Evolutionary conservation across 805 yeast species (phyloP).

Genomic region (Wickerhamiella cacticola): DNA sequence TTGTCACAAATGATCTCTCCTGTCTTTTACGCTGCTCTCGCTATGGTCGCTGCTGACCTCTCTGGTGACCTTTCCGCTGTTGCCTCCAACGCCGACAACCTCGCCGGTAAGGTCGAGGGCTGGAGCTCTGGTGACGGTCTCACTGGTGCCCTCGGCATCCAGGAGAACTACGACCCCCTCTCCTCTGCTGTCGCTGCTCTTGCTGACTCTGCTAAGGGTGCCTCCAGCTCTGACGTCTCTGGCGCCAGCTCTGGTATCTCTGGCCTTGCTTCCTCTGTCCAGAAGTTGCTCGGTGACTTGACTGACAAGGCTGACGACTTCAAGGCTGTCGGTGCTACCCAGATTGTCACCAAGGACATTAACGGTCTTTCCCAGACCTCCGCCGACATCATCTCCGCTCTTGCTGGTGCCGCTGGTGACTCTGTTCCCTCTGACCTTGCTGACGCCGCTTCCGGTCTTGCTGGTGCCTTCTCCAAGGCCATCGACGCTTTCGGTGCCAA

Average conservation of each 20-base stretch:
- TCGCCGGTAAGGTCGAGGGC: conserved; percentile 14
- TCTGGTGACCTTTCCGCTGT: conserved; percentile 4
- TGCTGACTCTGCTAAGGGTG: conserved; percentile 8
- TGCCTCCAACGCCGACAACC: conserved; percentile 42
- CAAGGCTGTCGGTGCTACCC: conserved; percentile 17
- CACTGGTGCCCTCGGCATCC: conserved; percentile 25
- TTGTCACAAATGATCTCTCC: conserved; percentile 4
- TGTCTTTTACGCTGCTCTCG: conserved; percentile 6
- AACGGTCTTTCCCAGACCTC: conserved; percentile 13
- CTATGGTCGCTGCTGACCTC: conserved; percentile 11
- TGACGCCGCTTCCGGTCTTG: not conserved
- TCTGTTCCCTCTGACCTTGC: not conserved
- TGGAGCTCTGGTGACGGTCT: conserved; percentile 21
- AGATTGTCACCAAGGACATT: conserved; percentile 18
- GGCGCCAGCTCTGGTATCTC: not conserved
- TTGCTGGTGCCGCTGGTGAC: conserved; percentile 9
- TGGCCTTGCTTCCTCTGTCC: conserved; percentile 14
- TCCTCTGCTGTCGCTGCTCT: conserved; percentile 18
- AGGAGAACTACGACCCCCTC: conserved; percentile 20
- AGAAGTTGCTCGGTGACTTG: conserved; percentile 17
- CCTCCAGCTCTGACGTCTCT: conserved; percentile 13
- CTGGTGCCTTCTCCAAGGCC: conserved; percentile 8
- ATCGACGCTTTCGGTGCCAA: conserved; percentile 10
- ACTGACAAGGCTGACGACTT: conserved; percentile 21
- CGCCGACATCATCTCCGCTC: conserved; percentile 13